Base-by-base conservation (phyloP, 1,284 basidiomycete species). In the Irpex lacteus region DNA sequence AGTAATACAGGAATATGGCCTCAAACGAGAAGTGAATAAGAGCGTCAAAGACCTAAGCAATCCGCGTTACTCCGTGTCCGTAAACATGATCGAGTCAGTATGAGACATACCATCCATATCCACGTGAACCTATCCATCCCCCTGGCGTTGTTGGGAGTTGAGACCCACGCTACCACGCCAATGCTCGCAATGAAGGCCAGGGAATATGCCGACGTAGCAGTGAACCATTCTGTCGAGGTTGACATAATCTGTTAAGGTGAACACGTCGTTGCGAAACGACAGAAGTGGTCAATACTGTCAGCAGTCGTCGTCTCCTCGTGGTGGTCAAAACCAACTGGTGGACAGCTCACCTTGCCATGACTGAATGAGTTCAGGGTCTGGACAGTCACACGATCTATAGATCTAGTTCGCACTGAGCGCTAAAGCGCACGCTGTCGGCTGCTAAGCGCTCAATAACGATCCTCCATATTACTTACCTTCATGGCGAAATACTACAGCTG, bases 21-120 rank as follows among this genome's bases (percentile, higher is more conserved):
- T 94, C 92, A 64, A 92, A 87, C 0, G 81, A 81, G 74, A 92
- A 91, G 72, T 94, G 92, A 63, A 91, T 91, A 71, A 92, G 80
- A 1, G 85, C 89, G 71, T 93, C 89, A 68, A 92, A 94, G 8
- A 87, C 82, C 87, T 92, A 62, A 40, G 26, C 5, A 37, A 7
- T 5, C 13, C 13, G 18, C 26, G 50, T 56, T 56, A 9, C 8
- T 7, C 18, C 54, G 8, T 13, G 13, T 56, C 3, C 26, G 54
- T 19, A 34, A 34, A 21, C 18, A 13, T 32, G 2, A 56, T 11
- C n/a, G 13, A 34, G 4, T 11, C 11, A 49, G 47, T 62, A 72
- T 74, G 26, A n/a, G 1, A 72, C 80, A 70, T 68, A 91, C 90
- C 68, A 91, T 78, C 89, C 90, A 92, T 58, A 91, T 82, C 76